Percentiles rank a stretch among this genome's conserved stretches.
Conservation (phyloP, 306 rosid genomes). For the Nissolia schottii region DNA sequence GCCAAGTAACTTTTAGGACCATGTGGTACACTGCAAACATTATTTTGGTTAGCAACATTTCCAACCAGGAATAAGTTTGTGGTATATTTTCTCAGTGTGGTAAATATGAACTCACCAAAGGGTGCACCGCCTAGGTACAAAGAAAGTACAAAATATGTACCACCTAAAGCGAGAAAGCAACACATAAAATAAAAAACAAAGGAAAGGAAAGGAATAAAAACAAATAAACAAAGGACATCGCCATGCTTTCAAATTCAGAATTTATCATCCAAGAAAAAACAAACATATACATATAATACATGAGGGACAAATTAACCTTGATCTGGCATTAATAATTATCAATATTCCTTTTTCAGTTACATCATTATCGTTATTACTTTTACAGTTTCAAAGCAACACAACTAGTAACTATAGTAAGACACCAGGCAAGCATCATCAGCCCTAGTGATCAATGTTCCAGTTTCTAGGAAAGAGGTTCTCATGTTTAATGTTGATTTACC, state of each 20-base stretch:
- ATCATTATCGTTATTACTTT: background rate
- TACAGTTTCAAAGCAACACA: slow-evolving; percentile 5
- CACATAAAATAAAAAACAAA: background rate
- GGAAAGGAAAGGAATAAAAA: background rate
- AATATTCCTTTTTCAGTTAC: background rate
- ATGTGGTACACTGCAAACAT: background rate
- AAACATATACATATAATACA: background rate
- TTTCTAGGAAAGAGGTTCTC: background rate
- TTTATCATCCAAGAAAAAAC: background rate
- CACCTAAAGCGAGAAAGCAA: background rate
- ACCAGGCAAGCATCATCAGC: background rate
- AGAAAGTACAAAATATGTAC: background rate
- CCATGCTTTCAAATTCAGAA: background rate
- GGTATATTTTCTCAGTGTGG: background rate
- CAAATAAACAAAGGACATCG: background rate
- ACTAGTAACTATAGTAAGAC: background rate
- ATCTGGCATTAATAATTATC: background rate
- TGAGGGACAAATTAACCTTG: background rate
- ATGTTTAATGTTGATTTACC: background rate
- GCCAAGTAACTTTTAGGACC: background rate
- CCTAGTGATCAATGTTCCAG: background rate
- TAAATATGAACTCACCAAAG: background rate
- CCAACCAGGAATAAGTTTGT: background rate
- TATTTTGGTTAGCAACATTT: background rate
- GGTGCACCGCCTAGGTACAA: background rate